Evolutionary conservation across 805 yeast species (phyloP).

Genomic region (Wickerhamiella slavikovae): DNA sequence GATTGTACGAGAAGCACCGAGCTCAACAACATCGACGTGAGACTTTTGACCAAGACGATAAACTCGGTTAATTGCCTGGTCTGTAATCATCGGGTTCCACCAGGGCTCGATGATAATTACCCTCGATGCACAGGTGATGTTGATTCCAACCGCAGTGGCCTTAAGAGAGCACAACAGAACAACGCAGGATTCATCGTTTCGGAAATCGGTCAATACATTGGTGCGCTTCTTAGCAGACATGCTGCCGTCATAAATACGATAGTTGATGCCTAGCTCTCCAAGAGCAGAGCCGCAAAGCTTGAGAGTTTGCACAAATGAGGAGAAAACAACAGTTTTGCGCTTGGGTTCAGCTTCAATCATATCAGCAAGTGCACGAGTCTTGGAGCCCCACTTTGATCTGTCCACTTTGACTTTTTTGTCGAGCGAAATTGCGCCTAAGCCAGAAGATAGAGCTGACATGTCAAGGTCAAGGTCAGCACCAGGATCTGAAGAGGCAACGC

Average conservation of each 20-base stretch:
- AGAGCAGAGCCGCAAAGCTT: slow-evolving; percentile 16
- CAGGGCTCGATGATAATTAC: slow-evolving; percentile 26
- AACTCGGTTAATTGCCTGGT: slow-evolving; percentile 32
- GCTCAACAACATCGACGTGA: slow-evolving; percentile 25
- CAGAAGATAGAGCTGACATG: no score
- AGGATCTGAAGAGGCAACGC: no score
- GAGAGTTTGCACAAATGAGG: slow-evolving; percentile 23
- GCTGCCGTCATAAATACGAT: slow-evolving; percentile 20
- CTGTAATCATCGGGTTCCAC: slow-evolving; percentile 32
- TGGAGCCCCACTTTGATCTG: slow-evolving; percentile 11
- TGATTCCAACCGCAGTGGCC: slow-evolving; percentile 27
- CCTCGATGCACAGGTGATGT: slow-evolving; percentile 23
- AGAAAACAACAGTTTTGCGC: slow-evolving; percentile 27
- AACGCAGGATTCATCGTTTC: slow-evolving; percentile 8
- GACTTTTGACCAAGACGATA: slow-evolving; percentile 28
- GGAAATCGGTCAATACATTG: slow-evolving; percentile 14
- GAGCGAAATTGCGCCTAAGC: no score
- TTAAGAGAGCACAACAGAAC: slow-evolving; percentile 24
- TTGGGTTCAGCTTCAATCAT: slow-evolving; percentile 17
- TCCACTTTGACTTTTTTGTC: no score
- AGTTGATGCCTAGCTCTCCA: slow-evolving; percentile 15
- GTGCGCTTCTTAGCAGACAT: slow-evolving; percentile 17
- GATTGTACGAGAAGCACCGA: slow-evolving; percentile 20
- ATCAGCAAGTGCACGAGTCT: slow-evolving; percentile 17
- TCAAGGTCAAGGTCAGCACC: no score